These are phyloP conservation scores for Daldinia decipiens DNA, from an alignment of 495 filamentous ascomycete species.

Conservation along the genomic window DNA sequence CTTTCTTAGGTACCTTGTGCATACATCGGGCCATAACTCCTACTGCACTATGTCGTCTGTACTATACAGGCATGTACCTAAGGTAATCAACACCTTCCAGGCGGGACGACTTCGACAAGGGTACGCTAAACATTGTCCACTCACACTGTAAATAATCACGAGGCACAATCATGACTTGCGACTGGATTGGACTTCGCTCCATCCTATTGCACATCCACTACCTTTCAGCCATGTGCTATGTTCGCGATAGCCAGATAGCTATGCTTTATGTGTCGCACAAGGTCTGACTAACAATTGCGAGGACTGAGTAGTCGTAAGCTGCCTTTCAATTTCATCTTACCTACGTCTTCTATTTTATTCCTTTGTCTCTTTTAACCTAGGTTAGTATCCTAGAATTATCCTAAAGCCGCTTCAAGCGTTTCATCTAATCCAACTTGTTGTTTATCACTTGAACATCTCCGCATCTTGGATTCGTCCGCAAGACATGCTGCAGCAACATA, in stretches of 20 bases:
- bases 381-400: not conserved
- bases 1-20: slow-evolving; percentile 7
- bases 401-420: slow-evolving; percentile 7
- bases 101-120: slow-evolving; percentile 16
- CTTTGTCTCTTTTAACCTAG: not conserved
- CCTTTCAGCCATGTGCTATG: slow-evolving; percentile 24
- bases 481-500: slow-evolving; percentile 42
- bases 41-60: slow-evolving; percentile 9
- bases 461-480: slow-evolving; percentile 30
- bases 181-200: slow-evolving; percentile 32
- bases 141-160: slow-evolving; percentile 46
- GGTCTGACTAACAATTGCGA: slow-evolving; percentile 26
- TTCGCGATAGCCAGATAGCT: slow-evolving; percentile 27
- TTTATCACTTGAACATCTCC: slow-evolving; percentile 35
- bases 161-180: slow-evolving; percentile 40
- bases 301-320: slow-evolving; percentile 30
- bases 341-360: slow-evolving; percentile 13
- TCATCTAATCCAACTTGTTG: slow-evolving; percentile 22
- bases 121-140: slow-evolving; percentile 38
- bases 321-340: slow-evolving; percentile 1
- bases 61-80: slow-evolving; percentile 4
- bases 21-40: slow-evolving; percentile 10
- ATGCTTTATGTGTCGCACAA: slow-evolving; percentile 27
- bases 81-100: slow-evolving; percentile 21
- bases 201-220: slow-evolving; percentile 1